Conservation (phyloP, 164 flowering plant species). For the Nelumbo lutea region DNA sequence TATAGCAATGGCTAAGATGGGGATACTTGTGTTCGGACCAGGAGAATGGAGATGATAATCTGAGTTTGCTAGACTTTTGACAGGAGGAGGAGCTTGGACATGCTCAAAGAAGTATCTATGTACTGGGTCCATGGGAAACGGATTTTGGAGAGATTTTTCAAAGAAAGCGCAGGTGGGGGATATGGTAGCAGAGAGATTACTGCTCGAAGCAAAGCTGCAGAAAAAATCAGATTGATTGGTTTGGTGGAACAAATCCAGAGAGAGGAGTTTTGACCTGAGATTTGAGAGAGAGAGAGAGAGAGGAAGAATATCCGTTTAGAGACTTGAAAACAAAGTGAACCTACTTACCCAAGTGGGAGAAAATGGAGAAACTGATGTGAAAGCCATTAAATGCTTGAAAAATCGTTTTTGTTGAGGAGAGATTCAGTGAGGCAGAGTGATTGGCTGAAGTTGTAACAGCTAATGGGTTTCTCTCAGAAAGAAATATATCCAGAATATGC, state of each 20-base stretch:
- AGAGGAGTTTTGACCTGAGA: neutral
- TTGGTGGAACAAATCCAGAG: neutral
- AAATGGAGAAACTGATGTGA: neutral
- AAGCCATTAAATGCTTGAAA: neutral
- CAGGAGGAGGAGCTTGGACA: slow-evolving; percentile 13
- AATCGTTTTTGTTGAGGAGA: neutral
- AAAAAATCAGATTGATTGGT: neutral
- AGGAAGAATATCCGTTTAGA: neutral
- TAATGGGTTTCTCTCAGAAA: neutral
- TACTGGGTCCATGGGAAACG: slow-evolving; percentile 14
- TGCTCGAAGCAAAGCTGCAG: neutral
- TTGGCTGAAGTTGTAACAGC: neutral
- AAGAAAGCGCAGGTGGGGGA: neutral
- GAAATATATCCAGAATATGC: neutral
- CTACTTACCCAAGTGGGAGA: neutral
- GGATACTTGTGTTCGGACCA: slow-evolving; percentile 46
- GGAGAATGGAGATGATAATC: slow-evolving; percentile 1
- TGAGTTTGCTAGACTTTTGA: neutral
- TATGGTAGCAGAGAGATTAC: neutral
- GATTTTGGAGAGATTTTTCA: neutral
- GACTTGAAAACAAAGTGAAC: neutral
- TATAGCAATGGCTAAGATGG: slow-evolving; percentile 71
- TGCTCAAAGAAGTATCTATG: slow-evolving; percentile 5
- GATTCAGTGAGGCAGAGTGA: neutral
- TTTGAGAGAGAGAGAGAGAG: neutral